These are phyloP conservation scores for Mediolabrus comicus DNA, from an alignment of 108 stramenopile genomes.

Conservation along the genomic window DNA sequence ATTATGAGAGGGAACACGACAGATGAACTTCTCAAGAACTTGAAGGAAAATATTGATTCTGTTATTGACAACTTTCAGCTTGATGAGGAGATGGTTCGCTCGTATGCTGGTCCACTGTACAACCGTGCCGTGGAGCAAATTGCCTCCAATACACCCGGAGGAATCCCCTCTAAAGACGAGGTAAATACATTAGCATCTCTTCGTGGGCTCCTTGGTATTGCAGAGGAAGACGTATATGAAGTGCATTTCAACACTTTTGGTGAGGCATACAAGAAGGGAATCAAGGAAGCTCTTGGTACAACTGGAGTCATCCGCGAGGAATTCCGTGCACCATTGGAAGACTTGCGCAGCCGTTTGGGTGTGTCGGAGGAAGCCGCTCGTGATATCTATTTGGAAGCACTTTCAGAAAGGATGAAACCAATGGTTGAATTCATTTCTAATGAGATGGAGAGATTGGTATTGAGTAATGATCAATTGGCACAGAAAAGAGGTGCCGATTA, in stretches of 20 bases:
- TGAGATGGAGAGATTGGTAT: constrained; percentile 79
- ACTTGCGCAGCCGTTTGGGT: constrained; percentile 67
- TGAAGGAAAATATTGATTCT: constrained; percentile 58
- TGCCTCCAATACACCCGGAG: constrained; percentile 52
- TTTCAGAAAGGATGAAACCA: constrained; percentile 74
- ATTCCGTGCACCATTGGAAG: constrained; percentile 66
- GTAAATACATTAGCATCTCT: constrained; percentile 60
- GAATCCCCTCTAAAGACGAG: constrained; percentile 68
- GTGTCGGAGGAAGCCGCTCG: constrained; percentile 68
- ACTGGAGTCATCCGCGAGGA: constrained; percentile 82
- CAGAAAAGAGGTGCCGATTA: constrained; percentile 71
- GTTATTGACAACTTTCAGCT: constrained; percentile 53
- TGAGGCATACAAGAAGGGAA: constrained; percentile 68
- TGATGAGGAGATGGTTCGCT: constrained; percentile 60
- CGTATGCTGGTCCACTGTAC: constrained; percentile 63
- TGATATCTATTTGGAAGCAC: constrained; percentile 66
- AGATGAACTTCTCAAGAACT: constrained; percentile 59
- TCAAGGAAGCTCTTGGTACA: constrained; percentile 84
- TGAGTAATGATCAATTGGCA: constrained; percentile 74
- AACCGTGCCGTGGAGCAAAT: constrained; percentile 55
- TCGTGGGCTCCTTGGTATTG: constrained; percentile 53
- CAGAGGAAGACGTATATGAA: constrained; percentile 51
- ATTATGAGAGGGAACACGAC: constrained; percentile 67
- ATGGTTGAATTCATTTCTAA: constrained; percentile 82
- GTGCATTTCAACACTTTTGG: constrained; percentile 73